phyloP scores from a whole-genome alignment of 2,329 filamentous ascomycete genomes.

The Helotiales sp. region DNA sequence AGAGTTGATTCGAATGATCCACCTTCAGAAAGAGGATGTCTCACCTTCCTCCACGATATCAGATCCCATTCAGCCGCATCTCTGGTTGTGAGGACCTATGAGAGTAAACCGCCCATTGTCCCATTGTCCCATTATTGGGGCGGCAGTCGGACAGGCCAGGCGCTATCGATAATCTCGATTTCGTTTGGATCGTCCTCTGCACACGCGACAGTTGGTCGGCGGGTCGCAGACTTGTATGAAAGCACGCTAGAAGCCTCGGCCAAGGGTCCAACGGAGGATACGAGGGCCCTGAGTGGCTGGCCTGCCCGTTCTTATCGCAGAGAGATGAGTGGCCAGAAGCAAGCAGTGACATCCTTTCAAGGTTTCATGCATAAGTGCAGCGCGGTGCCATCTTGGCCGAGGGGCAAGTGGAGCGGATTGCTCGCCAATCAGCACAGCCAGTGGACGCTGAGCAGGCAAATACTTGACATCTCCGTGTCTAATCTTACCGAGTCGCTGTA shows the following conservation, averaged over 20 bases:
- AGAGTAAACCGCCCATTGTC: background rate
- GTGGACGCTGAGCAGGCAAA: background rate
- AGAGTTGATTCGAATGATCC: no score
- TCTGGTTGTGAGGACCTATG: background rate
- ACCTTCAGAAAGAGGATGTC: background rate
- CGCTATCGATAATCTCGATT: slow-evolving; percentile 14
- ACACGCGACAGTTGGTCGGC: background rate
- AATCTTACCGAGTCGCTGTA: slow-evolving; percentile 1
- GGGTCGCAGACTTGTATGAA: no score
- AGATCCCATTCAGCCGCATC: slow-evolving; percentile 6
- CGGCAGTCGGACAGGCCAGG: slow-evolving; percentile 1
- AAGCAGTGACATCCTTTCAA: background rate
- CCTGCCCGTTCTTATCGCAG: slow-evolving; percentile 26
- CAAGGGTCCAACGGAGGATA: background rate
- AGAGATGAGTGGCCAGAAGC: slow-evolving; percentile 16
- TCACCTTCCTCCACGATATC: background rate
- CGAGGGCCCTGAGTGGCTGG: slow-evolving; percentile 14
- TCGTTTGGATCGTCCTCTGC: background rate
- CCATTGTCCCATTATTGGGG: no score
- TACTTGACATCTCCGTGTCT: background rate
- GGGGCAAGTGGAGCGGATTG: background rate
- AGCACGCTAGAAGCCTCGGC: slow-evolving; percentile 12
- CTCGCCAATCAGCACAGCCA: slow-evolving; percentile 4
- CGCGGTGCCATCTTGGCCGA: background rate
- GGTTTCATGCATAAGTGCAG: background rate